Evolutionary conservation across 176 grass and related monocot species (phyloP), one percentile per base, ranked within the genome.

Genomic region (Areca catechu): DNA sequence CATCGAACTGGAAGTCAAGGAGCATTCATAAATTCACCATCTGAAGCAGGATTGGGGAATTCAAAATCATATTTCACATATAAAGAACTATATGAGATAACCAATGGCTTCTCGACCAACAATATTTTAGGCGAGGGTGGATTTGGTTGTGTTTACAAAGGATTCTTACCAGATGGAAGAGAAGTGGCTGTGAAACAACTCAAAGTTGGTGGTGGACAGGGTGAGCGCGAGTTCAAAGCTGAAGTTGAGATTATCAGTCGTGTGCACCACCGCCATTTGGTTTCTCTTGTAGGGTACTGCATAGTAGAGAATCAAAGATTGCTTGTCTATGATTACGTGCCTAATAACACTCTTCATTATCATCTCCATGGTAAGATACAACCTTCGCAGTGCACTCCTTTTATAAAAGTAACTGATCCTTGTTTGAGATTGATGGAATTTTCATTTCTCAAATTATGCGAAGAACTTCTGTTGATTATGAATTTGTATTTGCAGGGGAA

Each of bases 201-300:
- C 28, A 90, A 72, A 68, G 73, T 76, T 28, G 86, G 78, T 5
- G 76, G 91, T 0, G 80, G 82, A 47, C 91, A 90, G 63, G 91
- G 91, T 3, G 91, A 90, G 23, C 83, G 91, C n/a, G 91, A 96
- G 61, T 96, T 96, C 58, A 83, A 87, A 51, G 80, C 91, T 25
- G 91, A 96, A 73, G 91, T 96, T n/a, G 91, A 90, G 64, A 96
- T 79, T 10, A 96, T 96, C 22, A 82, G 83, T 22, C 82, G 91
- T 2, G 83, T 96, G 15, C 91, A 96, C 70, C 91, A 96, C 59
- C 71, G 91, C 3, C 86, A 96, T 73, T 71, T 96, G 80, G 91
- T 96, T 16, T 90, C 91, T 50, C 86, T 91, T 16, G 92, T 97
- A 4, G 86, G 92, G 51, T 91, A 88, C 67, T 91, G 92, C 77